Conservation (phyloP, 345 rosid species). For the Hirschfeldia incana region DNA sequence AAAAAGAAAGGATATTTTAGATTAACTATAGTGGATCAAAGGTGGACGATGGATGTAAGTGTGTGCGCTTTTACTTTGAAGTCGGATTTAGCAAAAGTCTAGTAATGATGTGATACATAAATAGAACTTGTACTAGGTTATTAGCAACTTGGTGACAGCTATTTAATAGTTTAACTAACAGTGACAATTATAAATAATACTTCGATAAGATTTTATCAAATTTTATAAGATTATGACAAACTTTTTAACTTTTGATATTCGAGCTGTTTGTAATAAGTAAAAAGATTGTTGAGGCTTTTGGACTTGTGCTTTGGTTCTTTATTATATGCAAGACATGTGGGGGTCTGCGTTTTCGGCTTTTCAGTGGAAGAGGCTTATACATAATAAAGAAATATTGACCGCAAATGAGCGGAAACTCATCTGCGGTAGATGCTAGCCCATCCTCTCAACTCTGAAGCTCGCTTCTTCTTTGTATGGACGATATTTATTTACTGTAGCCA, state of each 20-base stretch:
- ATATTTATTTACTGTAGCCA: not conserved
- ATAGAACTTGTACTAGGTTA: conserved; percentile 38
- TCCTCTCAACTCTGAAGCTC: not conserved
- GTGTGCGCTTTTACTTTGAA: not conserved
- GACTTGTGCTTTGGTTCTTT: conserved; percentile 22
- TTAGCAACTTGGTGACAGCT: conserved; percentile 26
- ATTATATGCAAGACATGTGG: conserved; percentile 10
- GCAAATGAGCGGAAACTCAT: not conserved
- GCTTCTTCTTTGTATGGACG: not conserved
- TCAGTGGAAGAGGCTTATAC: conserved; percentile 14
- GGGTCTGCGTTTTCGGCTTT: conserved; percentile 27
- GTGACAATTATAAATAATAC: not conserved
- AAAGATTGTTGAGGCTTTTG: not conserved
- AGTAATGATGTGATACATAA: conserved; percentile 22
- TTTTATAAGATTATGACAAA: conserved; percentile 7
- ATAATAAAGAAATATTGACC: not conserved
- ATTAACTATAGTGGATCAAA: conserved; percentile 6
- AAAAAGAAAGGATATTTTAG: conserved; percentile 1
- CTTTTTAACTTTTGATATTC: conserved; percentile 13
- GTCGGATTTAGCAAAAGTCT: conserved; percentile 16
- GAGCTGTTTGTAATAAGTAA: not conserved
- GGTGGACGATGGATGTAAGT: not conserved
- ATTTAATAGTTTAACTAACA: not conserved
- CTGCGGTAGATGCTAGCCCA: not conserved
- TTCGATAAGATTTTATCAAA: not conserved